These are phyloP conservation scores for Rhodofomes roseus DNA, from an alignment of 1,284 basidiomycete species.

Conservation along the genomic window DNA sequence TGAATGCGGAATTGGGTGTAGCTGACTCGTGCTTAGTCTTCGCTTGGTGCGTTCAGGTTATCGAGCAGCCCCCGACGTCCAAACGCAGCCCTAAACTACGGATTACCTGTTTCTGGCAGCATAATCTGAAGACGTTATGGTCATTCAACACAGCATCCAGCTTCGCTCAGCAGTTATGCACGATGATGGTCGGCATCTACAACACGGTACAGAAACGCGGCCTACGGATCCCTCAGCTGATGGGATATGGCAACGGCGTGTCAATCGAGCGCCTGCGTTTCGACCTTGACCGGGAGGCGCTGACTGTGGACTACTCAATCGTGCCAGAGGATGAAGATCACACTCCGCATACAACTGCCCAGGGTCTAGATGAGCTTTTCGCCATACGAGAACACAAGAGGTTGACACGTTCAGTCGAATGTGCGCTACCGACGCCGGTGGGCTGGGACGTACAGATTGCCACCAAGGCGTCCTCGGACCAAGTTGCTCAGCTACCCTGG, in stretches of 20 bases:
- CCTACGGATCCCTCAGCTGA: conserved; percentile 69
- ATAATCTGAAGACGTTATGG: conserved; percentile 90
- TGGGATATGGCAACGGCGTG: conserved; percentile 81
- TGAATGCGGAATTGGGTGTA: neutral
- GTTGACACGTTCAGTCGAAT: conserved; percentile 76
- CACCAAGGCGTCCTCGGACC: conserved; percentile 67
- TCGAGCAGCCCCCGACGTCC: conserved; percentile 30
- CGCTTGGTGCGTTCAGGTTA: conserved; percentile 87
- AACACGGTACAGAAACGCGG: conserved; percentile 76
- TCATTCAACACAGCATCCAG: conserved; percentile 61
- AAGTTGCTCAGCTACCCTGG: conserved; percentile 76
- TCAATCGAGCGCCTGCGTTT: conserved; percentile 76
- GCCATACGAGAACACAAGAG: conserved; percentile 61
- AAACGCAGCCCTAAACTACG: conserved; percentile 42
- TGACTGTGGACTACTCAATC: conserved; percentile 85
- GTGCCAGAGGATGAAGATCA: conserved; percentile 71
- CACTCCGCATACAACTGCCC: conserved; percentile 31
- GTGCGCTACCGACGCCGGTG: conserved; percentile 70
- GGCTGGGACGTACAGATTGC: conserved; percentile 90
- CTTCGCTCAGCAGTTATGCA: conserved; percentile 71
- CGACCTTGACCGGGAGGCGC: conserved; percentile 77
- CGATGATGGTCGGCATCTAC: conserved; percentile 77
- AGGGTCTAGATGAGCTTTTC: conserved; percentile 56
- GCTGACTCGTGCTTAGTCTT: conserved; percentile 54
- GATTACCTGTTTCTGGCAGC: conserved; percentile 93